Base-by-base conservation (phyloP, 2,329 filamentous ascomycete genomes). In the Aureobasidium namibiae region DNA sequence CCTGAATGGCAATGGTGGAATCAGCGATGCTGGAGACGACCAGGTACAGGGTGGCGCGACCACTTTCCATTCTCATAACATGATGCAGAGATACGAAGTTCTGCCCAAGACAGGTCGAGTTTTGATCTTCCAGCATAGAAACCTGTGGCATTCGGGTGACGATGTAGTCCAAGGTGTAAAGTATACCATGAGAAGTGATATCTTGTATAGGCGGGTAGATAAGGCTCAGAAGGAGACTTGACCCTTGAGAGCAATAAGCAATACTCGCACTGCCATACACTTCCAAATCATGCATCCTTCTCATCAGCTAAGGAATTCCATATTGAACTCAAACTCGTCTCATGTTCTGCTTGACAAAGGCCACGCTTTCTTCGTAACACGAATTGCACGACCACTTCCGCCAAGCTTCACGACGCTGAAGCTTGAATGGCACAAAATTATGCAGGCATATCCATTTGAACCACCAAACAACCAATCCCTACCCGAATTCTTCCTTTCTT, bases 101-200 rank as follows among this genome's bases (percentile, higher is more conserved):
- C 72, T 72, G 59, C 81, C 82, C 0, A 80, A 76, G 63, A 70
- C 70, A 3, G 82, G 81, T 0, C 74, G 79, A 2, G 73, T 82
- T 21, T 69, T 84, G 42, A 68, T 84, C 4, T 84, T 84, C 62
- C 82, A 84, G 69, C 82, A 84, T 61, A 72, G 74, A 6, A 64
- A 71, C 45, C 66, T 84, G 56, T 64, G 81, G 46, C 82, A 84
- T 67, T 74, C 75, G 14, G 82, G 82, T 1, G 80, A 81, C 61
- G 76, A 82, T 64, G 80, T 84, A 4, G 64, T 77, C 56, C 69
- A 70, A 13, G 81, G 82, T 21, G 74, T 74, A 0, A 84, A 84
- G 67, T 79, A 78, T 66, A 83, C 81, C 0, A 68, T 82, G 71
- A 69, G 81, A 59, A 82, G 80, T 10, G 81, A 83, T 68, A 63